Base-by-base conservation (phyloP, 352 stramenopile species). In the Globisporangium recalcitrans region DNA sequence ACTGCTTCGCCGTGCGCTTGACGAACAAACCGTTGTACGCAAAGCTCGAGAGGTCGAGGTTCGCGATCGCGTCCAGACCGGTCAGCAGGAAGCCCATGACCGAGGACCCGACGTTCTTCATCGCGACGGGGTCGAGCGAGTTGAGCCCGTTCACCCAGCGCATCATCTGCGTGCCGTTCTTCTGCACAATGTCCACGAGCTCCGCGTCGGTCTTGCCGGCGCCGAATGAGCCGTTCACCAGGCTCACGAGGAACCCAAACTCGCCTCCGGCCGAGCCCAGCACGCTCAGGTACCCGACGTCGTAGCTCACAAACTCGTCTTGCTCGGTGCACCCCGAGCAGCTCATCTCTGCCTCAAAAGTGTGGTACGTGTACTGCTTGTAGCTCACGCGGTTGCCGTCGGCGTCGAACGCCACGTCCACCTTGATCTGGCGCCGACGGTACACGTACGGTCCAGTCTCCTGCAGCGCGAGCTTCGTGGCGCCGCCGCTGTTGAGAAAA, bases 331-430 rank as follows among this genome's bases (percentile, higher is more conserved):
- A 91, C 21, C 63, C 70, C 19, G 49, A 52, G 61, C 82, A 92
- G 62, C 75, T 86, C 62, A 67, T 71, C 3, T 73, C 64, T 14
- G 63, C 8, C 19, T 75, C 64, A 55, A 74, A 92, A 60, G 70
- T 81, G 73, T 89, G 77, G 69, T 87, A 90, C 60, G 76, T 88
- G 74, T 92, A 92, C 64, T 65, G 74, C 69, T 85, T 88, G 78
- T 92, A 92, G 46, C 66, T 84, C 57, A 92, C 72, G 44, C 57
- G 70, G 68, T 81, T 78, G 53, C 63, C 58, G 57, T 53, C 34
- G 38, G 52, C 52, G 16, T 38, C 48, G n/a, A 69, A 32, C 21
- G 54, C 57, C 29, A 70, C 60, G 53, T 69, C 60, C 29, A 72
- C 34, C 52, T 58, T 76, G 11, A 63, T 65, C n/a, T 63, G 53